Percentiles rank a stretch among this genome's conserved stretches.
phyloP scores from a whole-genome alignment of 495 filamentous ascomycete species.

The Chaetomidium leptoderma region DNA sequence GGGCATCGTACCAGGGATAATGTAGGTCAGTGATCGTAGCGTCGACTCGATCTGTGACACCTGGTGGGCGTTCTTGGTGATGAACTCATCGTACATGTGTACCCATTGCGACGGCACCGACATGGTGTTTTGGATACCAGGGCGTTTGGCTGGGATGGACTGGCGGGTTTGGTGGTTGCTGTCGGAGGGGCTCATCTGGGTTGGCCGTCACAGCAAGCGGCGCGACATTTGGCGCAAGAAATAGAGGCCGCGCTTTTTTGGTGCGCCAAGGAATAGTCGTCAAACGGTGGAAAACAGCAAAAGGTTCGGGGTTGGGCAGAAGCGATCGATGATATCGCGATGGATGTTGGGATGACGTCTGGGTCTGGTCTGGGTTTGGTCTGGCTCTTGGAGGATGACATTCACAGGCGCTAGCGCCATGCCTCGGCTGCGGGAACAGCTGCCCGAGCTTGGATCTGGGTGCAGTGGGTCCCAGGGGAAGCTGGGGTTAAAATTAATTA shows the following conservation, averaged over 20 bases:
- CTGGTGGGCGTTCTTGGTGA: constrained; percentile 86
- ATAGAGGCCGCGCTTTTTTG: not conserved
- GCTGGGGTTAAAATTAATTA: too few species aligned
- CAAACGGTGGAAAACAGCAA: not conserved
- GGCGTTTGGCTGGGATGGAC: constrained; percentile 1
- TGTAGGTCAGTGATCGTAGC: constrained; percentile 85
- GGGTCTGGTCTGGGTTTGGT: constrained; percentile 4
- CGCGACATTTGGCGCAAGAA: constrained; percentile 6
- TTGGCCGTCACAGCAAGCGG: not conserved
- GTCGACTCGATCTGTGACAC: constrained; percentile 92
- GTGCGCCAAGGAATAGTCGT: not conserved
- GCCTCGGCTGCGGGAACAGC: constrained; percentile 17
- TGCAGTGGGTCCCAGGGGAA: not conserved
- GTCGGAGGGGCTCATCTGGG: constrained; percentile 19
- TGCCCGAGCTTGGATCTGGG: constrained; percentile 4
- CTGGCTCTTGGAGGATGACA: not conserved
- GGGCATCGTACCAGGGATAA: constrained; percentile 76
- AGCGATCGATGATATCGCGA: not conserved
- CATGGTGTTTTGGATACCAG: constrained; percentile 12
- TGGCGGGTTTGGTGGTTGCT: not conserved
- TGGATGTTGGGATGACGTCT: constrained; percentile 29
- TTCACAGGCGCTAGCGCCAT: constrained; percentile 2
- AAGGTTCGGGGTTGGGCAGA: not conserved
- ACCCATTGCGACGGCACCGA: constrained; percentile 69
- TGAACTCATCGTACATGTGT: constrained; percentile 80